These are phyloP conservation scores for Oidium heveae DNA, from an alignment of 2,329 filamentous ascomycete species.

Conservation along the genomic window DNA sequence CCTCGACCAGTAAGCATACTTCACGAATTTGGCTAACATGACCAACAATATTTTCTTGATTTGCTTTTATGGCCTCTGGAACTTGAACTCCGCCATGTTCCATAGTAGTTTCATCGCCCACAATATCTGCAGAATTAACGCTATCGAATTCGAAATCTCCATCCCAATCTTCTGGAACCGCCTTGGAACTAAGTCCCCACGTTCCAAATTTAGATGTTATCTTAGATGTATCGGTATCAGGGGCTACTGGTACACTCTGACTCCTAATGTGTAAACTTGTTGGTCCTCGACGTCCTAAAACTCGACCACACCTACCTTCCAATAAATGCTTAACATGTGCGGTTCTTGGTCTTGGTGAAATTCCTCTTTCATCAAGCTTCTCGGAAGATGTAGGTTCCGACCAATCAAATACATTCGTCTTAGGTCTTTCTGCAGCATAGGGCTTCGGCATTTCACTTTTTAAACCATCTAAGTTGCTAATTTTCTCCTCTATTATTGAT, in stretches of 20 bases:
- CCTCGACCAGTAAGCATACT: conserved; percentile 57
- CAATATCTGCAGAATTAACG: conserved; percentile 15
- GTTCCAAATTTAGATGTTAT: conserved; percentile 50
- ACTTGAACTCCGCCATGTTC: conserved; percentile 34
- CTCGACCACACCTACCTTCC: conserved; percentile 44
- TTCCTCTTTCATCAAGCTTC: conserved; percentile 30
- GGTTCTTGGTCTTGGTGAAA: conserved; percentile 42
- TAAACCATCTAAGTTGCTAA: not conserved
- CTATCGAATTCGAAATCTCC: conserved; percentile 56
- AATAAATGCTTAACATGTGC: conserved; percentile 52
- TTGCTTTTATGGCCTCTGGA: conserved; percentile 54
- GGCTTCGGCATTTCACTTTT: not conserved
- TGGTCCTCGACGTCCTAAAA: conserved; percentile 40
- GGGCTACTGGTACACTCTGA: conserved; percentile 53
- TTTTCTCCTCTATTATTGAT: not conserved
- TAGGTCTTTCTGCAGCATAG: conserved; percentile 22
- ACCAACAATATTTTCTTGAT: conserved; percentile 57
- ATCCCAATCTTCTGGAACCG: conserved; percentile 68
- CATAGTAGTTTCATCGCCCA: conserved; percentile 17
- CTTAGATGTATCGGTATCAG: conserved; percentile 29
- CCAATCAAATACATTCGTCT: conserved; percentile 58
- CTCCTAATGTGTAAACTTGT: conserved; percentile 44
- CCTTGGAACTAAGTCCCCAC: conserved; percentile 59
- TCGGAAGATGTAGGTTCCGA: conserved; percentile 39
- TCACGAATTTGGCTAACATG: conserved; percentile 69